These are phyloP conservation scores for Lenwebbia sp. DNA, from an alignment of 345 rosid genomes.

Conservation along the genomic window DNA sequence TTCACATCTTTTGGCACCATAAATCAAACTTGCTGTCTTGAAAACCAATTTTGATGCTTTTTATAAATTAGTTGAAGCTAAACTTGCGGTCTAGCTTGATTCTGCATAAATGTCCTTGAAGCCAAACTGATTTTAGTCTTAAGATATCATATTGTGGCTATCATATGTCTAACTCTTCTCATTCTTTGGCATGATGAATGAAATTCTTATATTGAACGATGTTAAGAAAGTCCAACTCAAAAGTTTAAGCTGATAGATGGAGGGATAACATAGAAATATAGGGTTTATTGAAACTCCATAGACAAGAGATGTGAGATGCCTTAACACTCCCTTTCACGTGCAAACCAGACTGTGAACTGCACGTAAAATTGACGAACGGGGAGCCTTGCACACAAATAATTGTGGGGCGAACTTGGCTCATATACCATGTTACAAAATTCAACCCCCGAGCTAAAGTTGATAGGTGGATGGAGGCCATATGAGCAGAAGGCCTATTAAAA, in stretches of 20 bases:
- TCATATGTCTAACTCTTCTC: neutral
- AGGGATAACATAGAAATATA: neutral
- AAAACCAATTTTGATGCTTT: neutral
- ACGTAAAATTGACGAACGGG: neutral
- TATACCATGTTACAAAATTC: neutral
- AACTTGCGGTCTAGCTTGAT: neutral
- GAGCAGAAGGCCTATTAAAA: neutral
- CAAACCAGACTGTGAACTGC: neutral
- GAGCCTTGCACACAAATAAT: neutral
- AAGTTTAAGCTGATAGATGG: neutral
- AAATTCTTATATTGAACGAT: neutral
- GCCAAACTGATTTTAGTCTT: neutral
- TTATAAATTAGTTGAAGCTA: neutral
- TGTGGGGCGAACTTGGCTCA: neutral
- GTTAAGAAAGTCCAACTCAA: neutral
- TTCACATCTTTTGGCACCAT: neutral
- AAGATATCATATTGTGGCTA: neutral
- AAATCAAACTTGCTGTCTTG: neutral
- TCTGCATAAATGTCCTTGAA: neutral
- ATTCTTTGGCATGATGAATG: neutral
- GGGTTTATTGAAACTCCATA: neutral
- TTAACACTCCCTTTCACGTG: neutral
- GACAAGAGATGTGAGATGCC: neutral
- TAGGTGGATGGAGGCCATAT: neutral
- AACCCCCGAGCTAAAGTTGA: neutral